Base-by-base conservation (phyloP, 2,329 filamentous ascomycete species). In the Stagonosporopsis rhizophila region DNA sequence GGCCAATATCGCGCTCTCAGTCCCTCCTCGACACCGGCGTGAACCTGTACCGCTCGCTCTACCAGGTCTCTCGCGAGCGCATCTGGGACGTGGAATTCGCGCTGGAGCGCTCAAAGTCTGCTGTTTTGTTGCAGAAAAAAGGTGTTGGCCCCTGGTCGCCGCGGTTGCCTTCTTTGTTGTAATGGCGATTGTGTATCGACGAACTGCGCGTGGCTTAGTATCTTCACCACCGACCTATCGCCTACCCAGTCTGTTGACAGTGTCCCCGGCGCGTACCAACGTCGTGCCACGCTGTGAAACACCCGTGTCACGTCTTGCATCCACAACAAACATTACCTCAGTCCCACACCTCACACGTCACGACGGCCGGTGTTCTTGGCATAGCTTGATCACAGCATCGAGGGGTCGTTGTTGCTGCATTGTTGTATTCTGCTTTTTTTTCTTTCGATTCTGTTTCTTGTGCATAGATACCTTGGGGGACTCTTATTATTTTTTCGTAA, bases 401-500 rank as follows among this genome's bases (percentile, higher is more conserved):
- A n/a, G n/a, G n/a, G n/a, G n/a, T n/a, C n/a, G n/a, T n/a, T n/a
- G n/a, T n/a, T n/a, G n/a, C n/a, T n/a, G n/a, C n/a, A n/a, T n/a
- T n/a, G n/a, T n/a, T n/a, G n/a, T 6, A 15, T 25, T 4, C 23
- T 25, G 23, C 23, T 30, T 15, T 23, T 20, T n/a, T 17, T 11
- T 6, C 19, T 34, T 20, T 12, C 20, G 39, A 7, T 11, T 20
- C 30, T 14, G n/a, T 44, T 49, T 20, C 51, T 44, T 54, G 44
- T 54, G 28, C 38, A 54, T 54, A 54, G 51, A 54, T 48, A 48
- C 44, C 44, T 52, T 46, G 37, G n/a, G n/a, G n/a, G n/a, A n/a
- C n/a, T n/a, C n/a, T n/a, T n/a, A n/a, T n/a, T n/a, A n/a, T n/a
- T n/a, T n/a, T n/a, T n/a, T n/a, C n/a, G n/a, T n/a, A n/a, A n/a